Evolutionary conservation across 1,284 basidiomycete genomes (phyloP), one percentile per base, ranked within the genome.

Genomic region (Leccinum laetum): DNA sequence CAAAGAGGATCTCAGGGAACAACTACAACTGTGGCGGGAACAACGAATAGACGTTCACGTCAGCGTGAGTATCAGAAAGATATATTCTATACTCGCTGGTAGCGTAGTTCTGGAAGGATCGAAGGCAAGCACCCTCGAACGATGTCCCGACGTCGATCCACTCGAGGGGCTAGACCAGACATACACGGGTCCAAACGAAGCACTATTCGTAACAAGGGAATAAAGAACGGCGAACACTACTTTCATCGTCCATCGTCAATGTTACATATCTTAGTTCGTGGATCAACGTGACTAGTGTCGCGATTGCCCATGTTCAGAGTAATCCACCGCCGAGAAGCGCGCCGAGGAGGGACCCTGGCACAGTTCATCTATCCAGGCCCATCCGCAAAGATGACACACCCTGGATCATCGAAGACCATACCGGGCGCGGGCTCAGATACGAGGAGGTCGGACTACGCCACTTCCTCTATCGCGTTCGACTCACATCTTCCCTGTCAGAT

Each of bases 11-110:
- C 78, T 99, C 41, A 79, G 80, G 66, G 80, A 87, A 16, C 98
- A 99, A 75, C 80, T 99, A 26, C 82, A 86, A 7, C 86, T 94
- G 55, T 99, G 98, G 97, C 84, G 86, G 56, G 86, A 91, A 63
- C 88, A 96, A 73, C 84, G 87, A 56, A 85, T 89, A 63, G 92
- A 95, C 71, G 81, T 84, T 9, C 87, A 93, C 70, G 87, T 98
- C 65, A 82, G 84, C 63, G 81, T 84, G 61, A 86, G 85, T 65
- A 87, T 94, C 59, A 88, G 93, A 69, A 92, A 88, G 72, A 80
- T 98, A 24, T 98, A 98, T 75, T 92, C 93, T 29, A 78, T 99
- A 16, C 83, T 99, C 3, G 90, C 92, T 18, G 98, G 98, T 11
- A 84, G 92, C 65, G 83, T 92, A 39, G 87, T 89, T 4, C 80